Percentiles rank a stretch among this genome's conserved stretches.
Evolutionary conservation across 192 early-diverging fungal genomes (phyloP).

Genomic region (Helicostylum pulchrum): DNA sequence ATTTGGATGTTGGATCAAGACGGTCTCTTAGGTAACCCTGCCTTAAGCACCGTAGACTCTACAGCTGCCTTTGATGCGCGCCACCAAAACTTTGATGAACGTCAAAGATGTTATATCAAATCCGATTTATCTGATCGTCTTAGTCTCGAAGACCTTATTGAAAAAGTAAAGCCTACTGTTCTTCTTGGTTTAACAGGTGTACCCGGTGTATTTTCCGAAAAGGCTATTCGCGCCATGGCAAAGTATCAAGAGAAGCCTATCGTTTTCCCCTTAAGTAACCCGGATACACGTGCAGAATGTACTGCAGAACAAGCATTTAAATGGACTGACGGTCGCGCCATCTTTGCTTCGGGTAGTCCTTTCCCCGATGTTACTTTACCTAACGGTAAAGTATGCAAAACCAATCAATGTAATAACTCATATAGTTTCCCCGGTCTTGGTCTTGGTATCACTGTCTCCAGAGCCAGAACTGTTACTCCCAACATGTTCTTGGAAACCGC

Average conservation of each 20-base stretch:
- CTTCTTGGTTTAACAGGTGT: conserved; percentile 48
- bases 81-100: conserved; percentile 37
- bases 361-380: conserved; percentile 46
- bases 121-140: conserved; percentile 45
- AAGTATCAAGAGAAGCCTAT: conserved; percentile 45
- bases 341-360: conserved; percentile 54
- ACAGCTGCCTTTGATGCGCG: not conserved
- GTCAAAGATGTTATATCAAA: conserved; percentile 47
- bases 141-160: conserved; percentile 46
- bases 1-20: conserved; percentile 57
- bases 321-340: conserved; percentile 52
- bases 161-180: conserved; percentile 48
- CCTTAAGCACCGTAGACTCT: conserved; percentile 31
- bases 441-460: conserved; percentile 49
- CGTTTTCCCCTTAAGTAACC: conserved; percentile 53
- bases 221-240: conserved; percentile 53
- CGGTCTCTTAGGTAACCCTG: conserved; percentile 45
- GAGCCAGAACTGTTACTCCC: conserved; percentile 44
- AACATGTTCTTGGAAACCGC: conserved; percentile 58
- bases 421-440: conserved; percentile 49
- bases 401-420: conserved; percentile 55
- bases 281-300: conserved; percentile 50
- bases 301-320: conserved; percentile 53
- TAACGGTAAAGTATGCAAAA: conserved; percentile 41
- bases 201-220: conserved; percentile 47